phyloP scores from a whole-genome alignment of 257 asterid genomes.

The Marsdenia floribunda region DNA sequence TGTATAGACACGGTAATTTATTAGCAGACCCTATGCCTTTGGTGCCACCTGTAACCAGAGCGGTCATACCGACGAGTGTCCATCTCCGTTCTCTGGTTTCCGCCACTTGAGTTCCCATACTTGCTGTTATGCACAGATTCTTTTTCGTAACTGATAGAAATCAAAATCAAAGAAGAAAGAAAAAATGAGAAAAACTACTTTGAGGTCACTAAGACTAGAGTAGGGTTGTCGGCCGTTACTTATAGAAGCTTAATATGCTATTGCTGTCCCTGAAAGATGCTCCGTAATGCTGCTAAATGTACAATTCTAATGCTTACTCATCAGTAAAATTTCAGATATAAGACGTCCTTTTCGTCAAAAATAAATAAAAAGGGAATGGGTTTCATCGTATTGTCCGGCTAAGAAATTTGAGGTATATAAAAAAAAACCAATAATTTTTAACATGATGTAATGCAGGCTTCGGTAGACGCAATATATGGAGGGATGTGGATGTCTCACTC shows the following conservation, averaged over 20 bases:
- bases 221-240: too few relatives aligned
- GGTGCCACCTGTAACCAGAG: conserved; percentile 41
- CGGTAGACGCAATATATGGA: background rate
- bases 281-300: background rate
- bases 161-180: background rate
- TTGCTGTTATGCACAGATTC: background rate
- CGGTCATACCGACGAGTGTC: conserved; percentile 35
- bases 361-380: background rate
- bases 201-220: too few relatives aligned
- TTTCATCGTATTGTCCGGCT: background rate
- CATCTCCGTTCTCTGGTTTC: conserved; percentile 37
- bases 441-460: background rate
- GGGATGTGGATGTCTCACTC: background rate
- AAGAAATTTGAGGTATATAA: background rate
- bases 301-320: background rate
- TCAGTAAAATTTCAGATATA: background rate
- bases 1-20: too few relatives aligned
- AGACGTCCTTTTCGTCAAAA: background rate
- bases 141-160: background rate
- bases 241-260: too few relatives aligned
- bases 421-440: background rate
- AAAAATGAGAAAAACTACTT: background rate
- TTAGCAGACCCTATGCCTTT: conserved; percentile 38
- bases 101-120: conserved; percentile 5
- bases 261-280: background rate